Base-by-base conservation (phyloP, 2,329 filamentous ascomycete species). In the Scytalidium sp. region DNA sequence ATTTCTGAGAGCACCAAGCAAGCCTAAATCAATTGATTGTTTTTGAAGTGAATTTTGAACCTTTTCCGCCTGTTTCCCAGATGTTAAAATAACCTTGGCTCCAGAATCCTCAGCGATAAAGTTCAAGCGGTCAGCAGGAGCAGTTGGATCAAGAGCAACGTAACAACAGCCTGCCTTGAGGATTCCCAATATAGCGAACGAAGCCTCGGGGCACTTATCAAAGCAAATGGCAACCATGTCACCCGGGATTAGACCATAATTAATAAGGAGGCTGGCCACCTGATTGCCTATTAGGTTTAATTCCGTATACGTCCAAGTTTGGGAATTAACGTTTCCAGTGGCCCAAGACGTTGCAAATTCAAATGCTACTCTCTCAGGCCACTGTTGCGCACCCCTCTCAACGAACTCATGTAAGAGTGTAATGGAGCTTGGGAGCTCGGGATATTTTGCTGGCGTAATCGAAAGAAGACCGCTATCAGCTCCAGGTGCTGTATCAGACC, bases 381-480 rank as follows among this genome's bases (percentile, higher is more conserved):
- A 67, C 0, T 68, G 59, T 1, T 55, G 29, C 0, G 86, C 84
- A 25, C 81, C 81, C 0, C 66, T 56, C 62, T 95, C 89, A 5
- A 96, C 84, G 52, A 96, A 87, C 50, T 92, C 75, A 63, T 97
- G 91, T 5, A 96, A 70, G 3, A 92, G 73, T 2, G 64, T 60
- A 0, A 84, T 77, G 0, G 84, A 80, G 0, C 51, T 52, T 7
- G 76, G 68, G 4, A 97, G 73, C 0, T 71, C 70, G 0, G 73
- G 63, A 7, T 81, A 70, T 45, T 77, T 74, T 0, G 91, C 75
- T 3, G 88, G 83, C 0, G 81, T 75, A 21, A 89, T 76, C 0
- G 90, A 89, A 47, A 88, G 79, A 0, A 89, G 55, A 9, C 75
- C 70, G 0, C 59, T 51, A 13, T 42, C 45, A 9, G 49, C 21